Base-by-base conservation (phyloP, 192 early-diverging fungal species). In the Rhizophagus prolifer region DNA sequence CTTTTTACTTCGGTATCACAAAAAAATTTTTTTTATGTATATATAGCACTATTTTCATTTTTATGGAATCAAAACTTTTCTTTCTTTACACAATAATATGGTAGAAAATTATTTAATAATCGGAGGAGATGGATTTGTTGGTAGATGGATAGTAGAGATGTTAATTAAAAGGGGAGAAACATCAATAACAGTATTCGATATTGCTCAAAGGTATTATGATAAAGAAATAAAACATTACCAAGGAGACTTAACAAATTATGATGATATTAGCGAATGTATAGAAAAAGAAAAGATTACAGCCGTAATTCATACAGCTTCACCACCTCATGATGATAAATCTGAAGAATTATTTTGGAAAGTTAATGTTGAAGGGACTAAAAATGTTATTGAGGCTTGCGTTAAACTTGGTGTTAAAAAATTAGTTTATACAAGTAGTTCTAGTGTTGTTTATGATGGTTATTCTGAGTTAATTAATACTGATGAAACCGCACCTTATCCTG, bases 241-340 rank as follows among this genome's bases (percentile, higher is more conserved):
- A 2, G 89, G 89, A 34, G 84, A 88, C 54, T 78, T 90, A 61
- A 78, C 81, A 12, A 83, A 91, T 23, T 80, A 78, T 59, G 78
- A 82, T 0, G 90, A 91, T 72, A 86, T 98, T 12, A 81, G 66
- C 21, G 46, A 78, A 2, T 94, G 95, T 1, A 80, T 93, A 12
- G 80, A 85, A 28, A 50, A 47, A 36, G 26, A 14, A 8, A 28
- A 21, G 91, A 90, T 86, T 65, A 92, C 84, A 4, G 86, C 82
- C 62, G 94, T 95, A 25, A 91, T 98, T 83, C 95, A 98, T 84
- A 95, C 95, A 0, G 97, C 96, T 3, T 95, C 94, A 2, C 95
- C 96, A 7, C 85, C 92, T 64, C 91, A 93, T 81, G 91, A 91
- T 75, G 86, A 85, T 72, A 84, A 91, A 3, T 85, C 85, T 60